Evolutionary conservation across 2,329 filamentous ascomycete genomes (phyloP), one percentile per base, ranked within the genome.

Genomic region (Sclerotinia trifoliorum): DNA sequence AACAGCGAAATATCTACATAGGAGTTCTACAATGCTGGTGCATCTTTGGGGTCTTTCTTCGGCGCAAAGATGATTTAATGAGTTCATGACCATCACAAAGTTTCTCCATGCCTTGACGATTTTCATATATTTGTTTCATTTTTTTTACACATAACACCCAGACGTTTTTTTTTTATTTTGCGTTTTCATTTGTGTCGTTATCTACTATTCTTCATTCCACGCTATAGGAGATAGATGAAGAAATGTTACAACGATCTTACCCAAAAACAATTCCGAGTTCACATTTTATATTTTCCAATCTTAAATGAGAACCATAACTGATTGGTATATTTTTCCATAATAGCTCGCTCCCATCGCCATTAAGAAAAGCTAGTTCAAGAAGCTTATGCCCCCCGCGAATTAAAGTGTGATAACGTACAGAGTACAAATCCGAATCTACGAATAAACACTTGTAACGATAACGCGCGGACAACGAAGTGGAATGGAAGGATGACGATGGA

Each of bases 301-400:
- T 67, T 69, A 68, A 64, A 70, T 70, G 71, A 74, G 74, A 76
- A 75, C 72, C 42, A 73, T 73, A 73, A 76, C 75, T 77, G 73
- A 77, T 76, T 67, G 57, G 57, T 67, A 52, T 55, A 61, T 67
- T 48, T 65, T 32, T 62, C 26, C 56, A 66, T n/a, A 29, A 63
- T 67, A 67, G 65, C 65, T 67, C 65, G 65, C 48, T 44, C 48
- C 56, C 56, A 56, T 54, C 65, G 49, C 42, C 56, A 63, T 46
- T 67, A 48, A 32, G 29, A 48, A 56, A 52, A 21, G 19, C 32
- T 35, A 56, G 54, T 32, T 39, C 35, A 15, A 35, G 29, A 42
- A 56, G 54, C 54, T 56, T 39, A 35, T 56, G 54, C 6, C 21
- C 21, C 44, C n/a, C n/a, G 55, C 55, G 55, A n/a, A 51, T 24